Percentiles rank a stretch among this genome's conserved stretches.
phyloP scores from a whole-genome alignment of 192 early-diverging fungal species.

The Cetraspora pellucida region DNA sequence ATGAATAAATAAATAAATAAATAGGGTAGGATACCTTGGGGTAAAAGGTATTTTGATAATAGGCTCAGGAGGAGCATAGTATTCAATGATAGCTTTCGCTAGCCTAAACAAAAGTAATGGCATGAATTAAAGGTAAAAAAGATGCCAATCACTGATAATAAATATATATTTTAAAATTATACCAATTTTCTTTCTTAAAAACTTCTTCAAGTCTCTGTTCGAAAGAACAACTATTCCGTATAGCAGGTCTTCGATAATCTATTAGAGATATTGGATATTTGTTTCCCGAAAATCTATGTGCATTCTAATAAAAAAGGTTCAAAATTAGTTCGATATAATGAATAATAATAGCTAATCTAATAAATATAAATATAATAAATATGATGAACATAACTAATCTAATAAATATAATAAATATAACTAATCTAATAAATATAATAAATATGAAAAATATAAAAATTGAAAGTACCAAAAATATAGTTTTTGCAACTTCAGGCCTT shows the following conservation, averaged over 20 bases:
- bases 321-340: no score
- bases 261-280: not conserved
- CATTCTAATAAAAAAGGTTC: not conserved
- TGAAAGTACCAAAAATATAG: slow-evolving; percentile 53
- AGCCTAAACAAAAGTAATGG: slow-evolving; percentile 6
- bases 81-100: slow-evolving; percentile 22
- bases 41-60: slow-evolving; percentile 16
- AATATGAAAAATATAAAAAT: not conserved
- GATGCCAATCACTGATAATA: not conserved
- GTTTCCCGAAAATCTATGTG: not conserved
- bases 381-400: no score
- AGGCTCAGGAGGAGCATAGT: slow-evolving; percentile 17
- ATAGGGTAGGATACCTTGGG: slow-evolving; percentile 23
- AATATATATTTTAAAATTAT: not conserved
- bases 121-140: not conserved
- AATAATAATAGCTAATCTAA: not conserved
- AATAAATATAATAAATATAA: no score
- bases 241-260: slow-evolving; percentile 41
- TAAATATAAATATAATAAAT: no score
- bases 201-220: slow-evolving; percentile 41
- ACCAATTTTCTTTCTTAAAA: slow-evolving; percentile 51
- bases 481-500: slow-evolving; percentile 50
- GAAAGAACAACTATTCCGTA: slow-evolving; percentile 37
- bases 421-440: not conserved
- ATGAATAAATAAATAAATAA: slow-evolving; percentile 9